Conservation (phyloP, 805 yeast species). For the Torulaspora delbrueckii region DNA sequence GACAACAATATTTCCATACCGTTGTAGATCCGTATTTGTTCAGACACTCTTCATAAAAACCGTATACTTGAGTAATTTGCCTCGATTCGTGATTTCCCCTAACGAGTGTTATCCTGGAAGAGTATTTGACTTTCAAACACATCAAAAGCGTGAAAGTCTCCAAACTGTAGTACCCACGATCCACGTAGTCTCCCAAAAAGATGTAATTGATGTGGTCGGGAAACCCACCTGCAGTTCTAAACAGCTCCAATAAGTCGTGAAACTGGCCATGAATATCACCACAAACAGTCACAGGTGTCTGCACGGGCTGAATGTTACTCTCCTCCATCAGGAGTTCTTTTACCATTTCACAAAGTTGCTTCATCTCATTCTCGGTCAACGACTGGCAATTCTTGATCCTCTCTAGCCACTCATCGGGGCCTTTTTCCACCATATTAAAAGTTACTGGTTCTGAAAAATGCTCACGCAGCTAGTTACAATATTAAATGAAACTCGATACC, state of each 20-base stretch:
- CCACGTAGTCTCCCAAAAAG: conserved; percentile 94
- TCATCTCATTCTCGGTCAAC: conserved; percentile 89
- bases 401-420: conserved; percentile 96
- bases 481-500: background rate
- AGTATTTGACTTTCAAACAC: conserved; percentile 88
- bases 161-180: conserved; percentile 91
- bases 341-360: conserved; percentile 90
- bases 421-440: conserved; percentile 54
- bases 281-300: conserved; percentile 90
- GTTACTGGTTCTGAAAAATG: background rate
- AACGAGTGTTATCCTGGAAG: conserved; percentile 80
- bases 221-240: conserved; percentile 87
- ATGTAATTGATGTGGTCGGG: conserved; percentile 80
- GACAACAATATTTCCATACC: conserved; percentile 95
- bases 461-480: background rate
- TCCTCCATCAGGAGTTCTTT: conserved; percentile 95
- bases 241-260: conserved; percentile 86
- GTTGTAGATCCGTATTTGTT: conserved; percentile 91
- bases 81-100: conserved; percentile 97
- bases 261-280: conserved; percentile 98
- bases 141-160: conserved; percentile 91
- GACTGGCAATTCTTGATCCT: conserved; percentile 86
- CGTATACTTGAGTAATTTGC: conserved; percentile 98
- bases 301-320: conserved; percentile 89
- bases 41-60: conserved; percentile 93